Evolutionary conservation across 2,329 filamentous ascomycete genomes (phyloP).

Genomic region (Aspergillus eucalypticola): DNA sequence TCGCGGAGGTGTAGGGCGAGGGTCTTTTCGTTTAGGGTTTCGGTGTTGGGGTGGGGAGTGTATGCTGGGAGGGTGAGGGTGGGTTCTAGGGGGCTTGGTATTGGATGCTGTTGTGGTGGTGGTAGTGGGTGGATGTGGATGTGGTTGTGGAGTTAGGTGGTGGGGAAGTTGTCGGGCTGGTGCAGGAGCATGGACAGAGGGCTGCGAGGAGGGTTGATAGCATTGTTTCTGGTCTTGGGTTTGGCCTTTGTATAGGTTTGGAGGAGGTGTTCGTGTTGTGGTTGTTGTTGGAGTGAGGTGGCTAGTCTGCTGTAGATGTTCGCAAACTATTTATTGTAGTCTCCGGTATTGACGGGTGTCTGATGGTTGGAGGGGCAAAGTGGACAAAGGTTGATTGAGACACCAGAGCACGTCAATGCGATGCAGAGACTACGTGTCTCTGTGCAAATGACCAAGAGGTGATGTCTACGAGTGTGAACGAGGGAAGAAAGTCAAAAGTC

Average conservation of each 20-base stretch:
- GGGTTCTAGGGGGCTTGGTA: constrained; percentile 31
- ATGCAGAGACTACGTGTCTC: no score
- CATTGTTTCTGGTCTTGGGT: background rate
- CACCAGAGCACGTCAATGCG: no score
- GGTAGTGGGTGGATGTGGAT: background rate
- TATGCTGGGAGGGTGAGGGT: constrained; percentile 46
- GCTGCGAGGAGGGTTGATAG: background rate
- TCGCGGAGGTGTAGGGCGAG: constrained; percentile 37
- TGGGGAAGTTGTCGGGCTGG: background rate
- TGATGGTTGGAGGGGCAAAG: background rate
- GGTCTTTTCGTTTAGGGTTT: constrained; percentile 41
- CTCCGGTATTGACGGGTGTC: background rate
- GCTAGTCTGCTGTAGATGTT: no score
- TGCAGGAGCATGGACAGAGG: background rate
- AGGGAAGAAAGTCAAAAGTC: constrained; percentile 5
- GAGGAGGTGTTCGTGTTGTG: background rate
- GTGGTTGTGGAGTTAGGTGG: background rate
- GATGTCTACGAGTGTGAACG: background rate
- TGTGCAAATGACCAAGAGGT: no score
- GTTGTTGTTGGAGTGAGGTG: background rate
- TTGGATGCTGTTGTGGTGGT: background rate
- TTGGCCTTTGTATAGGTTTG: background rate
- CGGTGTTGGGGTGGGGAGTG: constrained; percentile 39
- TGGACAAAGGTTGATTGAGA: no score
- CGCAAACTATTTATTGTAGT: no score